Evolutionary conservation across 1,139 yeast species (phyloP).

Genomic region (Hyphopichia wangnamkhiaoensis): DNA sequence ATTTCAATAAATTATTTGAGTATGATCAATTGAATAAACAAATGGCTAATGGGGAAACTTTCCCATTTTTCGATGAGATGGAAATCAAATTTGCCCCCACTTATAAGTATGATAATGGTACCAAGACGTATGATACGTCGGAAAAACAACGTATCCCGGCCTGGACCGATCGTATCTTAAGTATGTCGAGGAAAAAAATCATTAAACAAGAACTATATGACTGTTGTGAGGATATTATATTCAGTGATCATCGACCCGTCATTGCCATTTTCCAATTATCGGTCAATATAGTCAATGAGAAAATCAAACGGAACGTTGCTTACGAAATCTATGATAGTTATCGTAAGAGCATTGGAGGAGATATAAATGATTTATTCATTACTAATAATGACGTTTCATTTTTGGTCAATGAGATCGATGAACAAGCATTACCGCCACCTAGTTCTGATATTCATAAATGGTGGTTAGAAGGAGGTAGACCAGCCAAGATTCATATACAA

Average conservation of each 20-base stretch:
- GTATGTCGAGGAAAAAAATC: constrained; percentile 47
- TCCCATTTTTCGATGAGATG: constrained; percentile 72
- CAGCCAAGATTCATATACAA: constrained; percentile 64
- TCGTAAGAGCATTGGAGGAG: constrained; percentile 44
- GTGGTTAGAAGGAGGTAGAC: constrained; percentile 86
- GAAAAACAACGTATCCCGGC: constrained; percentile 95
- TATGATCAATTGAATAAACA: constrained; percentile 78
- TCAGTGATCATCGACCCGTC: constrained; percentile 95
- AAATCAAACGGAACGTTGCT: constrained; percentile 56
- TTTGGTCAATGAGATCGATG: constrained; percentile 26
- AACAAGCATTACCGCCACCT: constrained; percentile 73
- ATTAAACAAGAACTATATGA: constrained; percentile 68
- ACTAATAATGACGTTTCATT: constrained; percentile 29
- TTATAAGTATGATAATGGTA: constrained; percentile 87
- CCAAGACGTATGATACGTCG: constrained; percentile 74
- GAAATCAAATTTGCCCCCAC: constrained; percentile 83
- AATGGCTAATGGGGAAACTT: constrained; percentile 66
- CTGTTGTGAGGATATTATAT: constrained; percentile 58
- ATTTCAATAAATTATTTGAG: constrained; percentile 56
- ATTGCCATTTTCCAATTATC: constrained; percentile 71
- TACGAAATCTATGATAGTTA: constrained; percentile 60
- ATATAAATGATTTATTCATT: constrained; percentile 42
- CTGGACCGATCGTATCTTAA: constrained; percentile 86
- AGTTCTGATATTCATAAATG: constrained; percentile 79
- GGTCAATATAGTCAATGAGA: constrained; percentile 71